Base-by-base conservation (phyloP, 2,329 filamentous ascomycete genomes). In the Trichoderma oligosporum region DNA sequence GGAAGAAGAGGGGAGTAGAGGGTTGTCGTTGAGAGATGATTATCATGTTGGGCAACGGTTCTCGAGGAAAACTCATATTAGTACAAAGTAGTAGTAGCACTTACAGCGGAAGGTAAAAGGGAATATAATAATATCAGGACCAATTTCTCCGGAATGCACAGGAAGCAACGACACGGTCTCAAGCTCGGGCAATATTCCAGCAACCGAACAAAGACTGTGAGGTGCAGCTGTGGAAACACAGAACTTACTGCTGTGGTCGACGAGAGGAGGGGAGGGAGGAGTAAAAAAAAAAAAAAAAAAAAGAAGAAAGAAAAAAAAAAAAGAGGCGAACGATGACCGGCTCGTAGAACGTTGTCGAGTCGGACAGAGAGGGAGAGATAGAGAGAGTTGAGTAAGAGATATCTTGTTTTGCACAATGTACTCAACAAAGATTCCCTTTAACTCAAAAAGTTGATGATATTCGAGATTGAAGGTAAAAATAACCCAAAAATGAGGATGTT, bases 141-240 rank as follows among this genome's bases (percentile, higher is more conserved):
- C 33, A 48, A 44, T 24, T 18, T 49, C 44, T 56, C 44, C 44
- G 53, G 24, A 35, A 41, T 54, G 36, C 49, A 35, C 39, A 33
- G 56, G 46, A 61, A 59, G 53, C 47, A 60, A 53, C 57, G 53
- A 49, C 44, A 61, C 55, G 36, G 42, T 58, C 51, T 58, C 48
- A 57, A 57, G 63, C 68, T 68, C 65, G 65, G 67, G 71, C 71
- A 71, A 71, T 73, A 71, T 73, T 73, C 69, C 71, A 73, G 71
- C 71, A 73, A 72, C 68, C 66, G 62, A 69, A 63, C 63, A 62
- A 57, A 36, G 47, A 55, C 51, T 57, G 36, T 63, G 62, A 61
- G 38, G 63, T 44, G 61, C 60, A 58, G 25, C 45, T 39, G 39
- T 36, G 46, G 18, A 49, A 48, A 46, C 44, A 51, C 57, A 46